Base-by-base conservation (phyloP, 768 basidiomycete genomes). In the Mycena olivaceomarginata region DNA sequence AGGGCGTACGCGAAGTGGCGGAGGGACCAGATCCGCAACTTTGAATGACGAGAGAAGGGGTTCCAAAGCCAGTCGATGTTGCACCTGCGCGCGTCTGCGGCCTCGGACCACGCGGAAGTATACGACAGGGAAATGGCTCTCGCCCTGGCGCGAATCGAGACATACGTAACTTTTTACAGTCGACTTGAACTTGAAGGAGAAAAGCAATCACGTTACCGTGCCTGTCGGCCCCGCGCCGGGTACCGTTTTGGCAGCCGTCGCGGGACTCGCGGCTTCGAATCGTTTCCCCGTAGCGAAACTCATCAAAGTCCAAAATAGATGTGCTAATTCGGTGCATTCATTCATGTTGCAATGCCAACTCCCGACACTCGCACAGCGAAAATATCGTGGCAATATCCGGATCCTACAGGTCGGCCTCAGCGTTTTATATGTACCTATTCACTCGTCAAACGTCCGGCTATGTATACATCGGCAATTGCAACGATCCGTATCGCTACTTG, bases 151-250 rank as follows among this genome's bases (percentile, higher is more conserved):
- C 31, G 31, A 31, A 31, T 31, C 31, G 31, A 31, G 31, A 31
- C 31, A 31, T 31, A 31, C 31, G 31, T 4, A 4, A 31, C 3
- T 31, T 31, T 25, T 31, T 31, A 31, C 31, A 31, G 31, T 31
- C 31, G 31, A 4, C 31, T 31, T 31, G 31, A 31, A 31, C 31
- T 31, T 31, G 31, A 31, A 31, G 31, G 31, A 31, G 13, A n/a
- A 15, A 13, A 48, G 20, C 7, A 39, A 51, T 53, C 67, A 43
- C 67, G 67, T 69, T 56, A 69, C 67, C 67, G 67, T 53, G 53
- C 63, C 12, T 65, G 43, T 65, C 20, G 41, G 37, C 41, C 20
- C 31, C 31, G 31, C 20, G 46, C 18, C 51, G 51, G 57, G 11
- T 59, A 31, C 31, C 31, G 31, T 31, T 31, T 31, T 31, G 31